A percentile compares a stretch with the other conserved stretches of the same genome.
Evolutionary conservation across 176 grass and related monocot species (phyloP).

Genomic region (Chloris gayana): DNA sequence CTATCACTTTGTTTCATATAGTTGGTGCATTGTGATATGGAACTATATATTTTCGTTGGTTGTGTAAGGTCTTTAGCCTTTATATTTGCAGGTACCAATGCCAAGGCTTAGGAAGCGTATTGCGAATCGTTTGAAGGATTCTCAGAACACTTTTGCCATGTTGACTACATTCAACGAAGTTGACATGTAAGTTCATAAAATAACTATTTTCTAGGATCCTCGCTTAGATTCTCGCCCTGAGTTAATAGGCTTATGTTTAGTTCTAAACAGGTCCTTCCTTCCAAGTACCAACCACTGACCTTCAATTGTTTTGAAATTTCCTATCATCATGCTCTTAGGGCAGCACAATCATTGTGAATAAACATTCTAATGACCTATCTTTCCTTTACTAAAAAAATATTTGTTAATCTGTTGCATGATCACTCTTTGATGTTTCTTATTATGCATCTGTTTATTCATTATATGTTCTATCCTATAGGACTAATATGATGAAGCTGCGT

Average conservation of each 20-base stretch:
- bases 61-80: not conserved
- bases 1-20: constrained; percentile 11
- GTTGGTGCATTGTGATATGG: constrained; percentile 13
- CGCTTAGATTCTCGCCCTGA: constrained; percentile 2
- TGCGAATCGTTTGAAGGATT: constrained; percentile 82
- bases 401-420: not conserved
- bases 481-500: constrained; percentile 85
- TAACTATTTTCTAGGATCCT: not conserved
- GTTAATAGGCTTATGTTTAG: not conserved
- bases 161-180: constrained; percentile 88
- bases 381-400: not conserved
- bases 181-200: constrained; percentile 71
- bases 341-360: constrained; percentile 5
- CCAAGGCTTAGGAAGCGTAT: constrained; percentile 80
- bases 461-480: constrained; percentile 48
- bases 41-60: not conserved
- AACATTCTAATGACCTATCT: not conserved
- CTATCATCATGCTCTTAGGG: not conserved
- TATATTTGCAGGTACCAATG: constrained; percentile 64
- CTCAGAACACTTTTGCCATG: constrained; percentile 88
- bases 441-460: constrained; percentile 8
- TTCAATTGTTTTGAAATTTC: not conserved
- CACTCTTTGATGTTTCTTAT: not conserved
- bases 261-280: not conserved
- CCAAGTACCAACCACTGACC: not conserved